These are phyloP conservation scores for Cladosporium sp. DNA, from an alignment of 2,329 filamentous ascomycete species.

Conservation along the genomic window DNA sequence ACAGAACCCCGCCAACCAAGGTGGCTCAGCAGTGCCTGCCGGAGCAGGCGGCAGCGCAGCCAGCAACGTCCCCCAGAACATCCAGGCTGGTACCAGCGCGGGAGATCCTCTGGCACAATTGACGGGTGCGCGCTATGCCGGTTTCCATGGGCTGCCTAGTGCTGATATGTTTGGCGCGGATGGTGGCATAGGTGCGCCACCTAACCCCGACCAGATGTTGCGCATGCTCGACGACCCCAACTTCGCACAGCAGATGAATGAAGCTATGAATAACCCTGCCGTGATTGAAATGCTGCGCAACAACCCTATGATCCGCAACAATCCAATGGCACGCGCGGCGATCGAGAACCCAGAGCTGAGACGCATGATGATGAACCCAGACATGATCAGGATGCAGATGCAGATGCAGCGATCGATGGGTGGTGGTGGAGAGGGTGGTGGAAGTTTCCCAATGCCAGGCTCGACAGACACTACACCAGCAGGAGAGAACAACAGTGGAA, in stretches of 20 bases:
- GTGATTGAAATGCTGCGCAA: conserved; percentile 76
- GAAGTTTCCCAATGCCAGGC: conserved; percentile 81
- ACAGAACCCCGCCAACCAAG: conserved; percentile 52
- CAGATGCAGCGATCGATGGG: conserved; percentile 69
- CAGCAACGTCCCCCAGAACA: conserved; percentile 66
- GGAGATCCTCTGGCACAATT: conserved; percentile 88
- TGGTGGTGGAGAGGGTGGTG: conserved; percentile 46
- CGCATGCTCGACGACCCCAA: conserved; percentile 85
- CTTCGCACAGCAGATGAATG: conserved; percentile 82
- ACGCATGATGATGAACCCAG: conserved; percentile 87
- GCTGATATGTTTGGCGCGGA: conserved; percentile 89
- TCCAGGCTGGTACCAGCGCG: conserved; percentile 71
- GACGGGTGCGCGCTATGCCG: conserved; percentile 90
- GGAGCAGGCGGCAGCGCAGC: conserved; percentile 45
- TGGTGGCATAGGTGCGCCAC: conserved; percentile 89
- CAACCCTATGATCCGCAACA: conserved; percentile 72
- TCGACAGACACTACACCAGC: conserved; percentile 76
- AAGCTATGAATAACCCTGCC: conserved; percentile 90
- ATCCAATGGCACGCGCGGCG: conserved; percentile 82
- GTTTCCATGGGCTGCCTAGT: conserved; percentile 82
- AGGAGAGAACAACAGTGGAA: conserved; percentile 24
- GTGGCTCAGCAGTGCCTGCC: conserved; percentile 34
- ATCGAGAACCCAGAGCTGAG: conserved; percentile 85
- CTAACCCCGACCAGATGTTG: conserved; percentile 73
- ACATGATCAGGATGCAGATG: conserved; percentile 74